phyloP scores from a whole-genome alignment of 805 yeast genomes.

The Wickerhamomyces xylosicus region DNA sequence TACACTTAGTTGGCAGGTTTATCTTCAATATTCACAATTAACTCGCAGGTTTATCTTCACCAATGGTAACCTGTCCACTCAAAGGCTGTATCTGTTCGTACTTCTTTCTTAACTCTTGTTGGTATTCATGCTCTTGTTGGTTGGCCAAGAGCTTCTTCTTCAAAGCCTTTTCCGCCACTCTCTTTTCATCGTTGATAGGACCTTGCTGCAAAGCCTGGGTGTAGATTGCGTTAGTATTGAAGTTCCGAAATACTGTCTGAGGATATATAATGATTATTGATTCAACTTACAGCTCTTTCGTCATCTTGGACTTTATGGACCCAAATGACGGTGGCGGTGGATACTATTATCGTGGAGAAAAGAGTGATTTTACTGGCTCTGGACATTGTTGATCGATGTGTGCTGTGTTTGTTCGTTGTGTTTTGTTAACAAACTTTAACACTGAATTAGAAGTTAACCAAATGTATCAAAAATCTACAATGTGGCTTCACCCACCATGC shows the following conservation, averaged over 20 bases:
- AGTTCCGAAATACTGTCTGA: no score
- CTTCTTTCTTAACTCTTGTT: constrained; percentile 46
- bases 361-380: constrained; percentile 71
- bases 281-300: constrained; percentile 46
- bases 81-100: constrained; percentile 56
- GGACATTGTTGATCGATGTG: constrained; percentile 45
- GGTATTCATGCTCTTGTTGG: constrained; percentile 55
- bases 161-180: constrained; percentile 25
- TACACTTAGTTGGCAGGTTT: constrained; percentile 3
- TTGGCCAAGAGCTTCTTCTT: constrained; percentile 29
- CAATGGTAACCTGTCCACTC: constrained; percentile 37
- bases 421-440: no score
- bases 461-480: no score
- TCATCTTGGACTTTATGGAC: constrained; percentile 61
- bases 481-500: no score
- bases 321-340: constrained; percentile 51
- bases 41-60: constrained; percentile 22
- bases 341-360: constrained; percentile 42
- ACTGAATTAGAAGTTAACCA: no score
- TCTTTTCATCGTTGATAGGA: constrained; percentile 71
- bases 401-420: no score
- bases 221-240: constrained; percentile 4
- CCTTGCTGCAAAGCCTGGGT: constrained; percentile 63
- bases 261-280: no score
- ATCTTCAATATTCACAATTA: constrained; percentile 19